Base-by-base conservation (phyloP, 1,139 yeast genomes). In the Scheffersomyces lignicola region DNA sequence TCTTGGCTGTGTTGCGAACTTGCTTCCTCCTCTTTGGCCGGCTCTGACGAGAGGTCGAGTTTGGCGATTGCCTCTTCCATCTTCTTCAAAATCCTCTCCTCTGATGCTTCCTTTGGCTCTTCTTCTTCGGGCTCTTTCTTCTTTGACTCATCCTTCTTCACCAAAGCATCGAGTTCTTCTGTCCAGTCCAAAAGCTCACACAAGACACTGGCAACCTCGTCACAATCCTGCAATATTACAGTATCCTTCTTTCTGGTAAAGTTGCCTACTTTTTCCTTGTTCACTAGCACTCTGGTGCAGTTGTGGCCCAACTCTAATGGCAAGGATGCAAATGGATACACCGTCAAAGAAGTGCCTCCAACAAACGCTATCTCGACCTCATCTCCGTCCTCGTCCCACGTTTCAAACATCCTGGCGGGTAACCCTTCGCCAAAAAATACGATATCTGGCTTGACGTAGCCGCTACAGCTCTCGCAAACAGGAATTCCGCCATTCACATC, bases 271-370 rank as follows among this genome's bases (percentile, higher is more conserved):
- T 62, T 51, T 40, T 86, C 96, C 38, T 74, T 71, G 53, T 92
- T 90, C 22, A 88, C 73, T 41, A 90, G 66, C 0, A 83, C 78
- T 39, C 97, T 65, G 5, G 69, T 54, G n/a, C 76, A 61, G 1
- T 60, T 51, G 1, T 50, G 45, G 3, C 68, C 69, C 0, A 83
- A 76, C 49, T 84, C 88, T 3, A 76, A 62, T 0, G 96, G 96
- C 32, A 90, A 62, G 7, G 79, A 68, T 0, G 97, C 96, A 69
- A 90, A 92, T 1, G 98, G 98, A 42, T 77, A 78, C 1, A 92
- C 97, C 0, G 90, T 78, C 31, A 90, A 69, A 0, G 96, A 86
- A 0, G 97, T 89, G 1, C 98, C 98, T 0, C 96, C 96, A 2
- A 92, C 88, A 18, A 90, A 77, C 0, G 88, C 90, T 18, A 90